Conservation (phyloP, 768 basidiomycete species). For the Mycena rosella region DNA sequence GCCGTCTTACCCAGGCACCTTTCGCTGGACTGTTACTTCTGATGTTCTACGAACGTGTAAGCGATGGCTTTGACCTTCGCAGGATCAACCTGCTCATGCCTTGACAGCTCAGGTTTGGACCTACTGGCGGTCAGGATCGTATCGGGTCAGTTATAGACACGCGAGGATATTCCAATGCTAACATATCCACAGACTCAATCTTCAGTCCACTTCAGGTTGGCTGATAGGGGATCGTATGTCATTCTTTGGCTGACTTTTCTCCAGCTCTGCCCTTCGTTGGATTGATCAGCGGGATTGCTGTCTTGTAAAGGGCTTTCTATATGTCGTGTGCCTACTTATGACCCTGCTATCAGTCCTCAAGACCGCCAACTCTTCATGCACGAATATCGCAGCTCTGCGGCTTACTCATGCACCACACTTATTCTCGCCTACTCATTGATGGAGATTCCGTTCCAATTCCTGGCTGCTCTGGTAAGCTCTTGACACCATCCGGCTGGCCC, state of each 20-base stretch:
- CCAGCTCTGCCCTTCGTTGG: slow-evolving; percentile 52
- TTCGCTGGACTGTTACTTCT: slow-evolving; percentile 45
- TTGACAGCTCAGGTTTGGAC: slow-evolving; percentile 45
- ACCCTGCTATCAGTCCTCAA: slow-evolving; percentile 40
- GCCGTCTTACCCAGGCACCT: slow-evolving; percentile 35
- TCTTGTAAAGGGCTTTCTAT: slow-evolving; percentile 44
- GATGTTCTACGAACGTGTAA: slow-evolving; percentile 50
- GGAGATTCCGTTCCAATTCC: slow-evolving; percentile 39
- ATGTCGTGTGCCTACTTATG: neutral
- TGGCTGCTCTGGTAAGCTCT: slow-evolving; percentile 34
- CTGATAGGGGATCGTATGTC: neutral
- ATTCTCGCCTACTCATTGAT: slow-evolving; percentile 40
- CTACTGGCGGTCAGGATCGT: slow-evolving; percentile 54
- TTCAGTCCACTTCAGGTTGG: slow-evolving; percentile 32
- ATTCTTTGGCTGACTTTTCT: slow-evolving; percentile 35
- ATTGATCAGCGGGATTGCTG: slow-evolving; percentile 43
- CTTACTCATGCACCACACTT: slow-evolving; percentile 55
- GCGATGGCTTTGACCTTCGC: neutral
- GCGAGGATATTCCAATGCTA: neutral
- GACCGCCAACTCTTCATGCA: slow-evolving; percentile 58
- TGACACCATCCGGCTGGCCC: too few species aligned
- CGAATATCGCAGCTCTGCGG: slow-evolving; percentile 53
- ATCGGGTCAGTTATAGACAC: slow-evolving; percentile 45
- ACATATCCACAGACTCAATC: slow-evolving; percentile 18
- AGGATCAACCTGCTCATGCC: neutral